Percentiles rank a stretch among this genome's conserved stretches.
These are phyloP conservation scores for Cystofilobasidium bisporidii DNA, from an alignment of 768 basidiomycete genomes.

Conservation along the genomic window DNA sequence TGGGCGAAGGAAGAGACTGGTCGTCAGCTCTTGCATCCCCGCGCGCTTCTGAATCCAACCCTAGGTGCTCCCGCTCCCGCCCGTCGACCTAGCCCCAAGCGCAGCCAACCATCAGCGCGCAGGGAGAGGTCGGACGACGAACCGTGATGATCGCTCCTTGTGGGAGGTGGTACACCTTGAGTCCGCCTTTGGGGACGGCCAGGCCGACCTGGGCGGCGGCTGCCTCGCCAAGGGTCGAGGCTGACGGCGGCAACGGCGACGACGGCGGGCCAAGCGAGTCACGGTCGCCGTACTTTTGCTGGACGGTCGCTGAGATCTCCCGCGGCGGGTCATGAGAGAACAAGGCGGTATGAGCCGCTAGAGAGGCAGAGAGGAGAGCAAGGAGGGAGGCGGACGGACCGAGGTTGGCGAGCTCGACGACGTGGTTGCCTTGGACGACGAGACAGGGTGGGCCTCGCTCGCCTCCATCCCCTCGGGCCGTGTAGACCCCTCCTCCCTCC, in stretches of 20 bases:
- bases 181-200: slow-evolving; percentile 1
- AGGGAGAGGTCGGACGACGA: not conserved
- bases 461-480: not conserved
- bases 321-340: too few relatives aligned
- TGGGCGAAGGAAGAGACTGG: not conserved
- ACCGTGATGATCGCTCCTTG: slow-evolving; percentile 9
- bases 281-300: slow-evolving; percentile 8
- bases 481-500: slow-evolving; percentile 4
- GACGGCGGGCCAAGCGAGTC: slow-evolving; percentile 16
- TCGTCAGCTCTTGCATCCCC: too few relatives aligned
- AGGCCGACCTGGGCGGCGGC: too few relatives aligned
- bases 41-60: too few relatives aligned
- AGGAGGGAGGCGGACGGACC: not conserved
- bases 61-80: too few relatives aligned
- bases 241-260: not conserved
- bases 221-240: not conserved
- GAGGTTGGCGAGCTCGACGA: slow-evolving; percentile 5
- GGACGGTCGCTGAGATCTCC: slow-evolving; percentile 12
- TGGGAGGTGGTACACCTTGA: slow-evolving; percentile 11
- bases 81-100: too few relatives aligned
- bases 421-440: slow-evolving; percentile 18
- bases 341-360: too few relatives aligned
- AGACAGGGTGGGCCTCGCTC: slow-evolving; percentile 17
- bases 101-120: too few relatives aligned
- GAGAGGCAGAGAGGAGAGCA: not conserved